Conservation (phyloP, 352 stramenopile genomes). For the Phytophthora pistaciae region DNA sequence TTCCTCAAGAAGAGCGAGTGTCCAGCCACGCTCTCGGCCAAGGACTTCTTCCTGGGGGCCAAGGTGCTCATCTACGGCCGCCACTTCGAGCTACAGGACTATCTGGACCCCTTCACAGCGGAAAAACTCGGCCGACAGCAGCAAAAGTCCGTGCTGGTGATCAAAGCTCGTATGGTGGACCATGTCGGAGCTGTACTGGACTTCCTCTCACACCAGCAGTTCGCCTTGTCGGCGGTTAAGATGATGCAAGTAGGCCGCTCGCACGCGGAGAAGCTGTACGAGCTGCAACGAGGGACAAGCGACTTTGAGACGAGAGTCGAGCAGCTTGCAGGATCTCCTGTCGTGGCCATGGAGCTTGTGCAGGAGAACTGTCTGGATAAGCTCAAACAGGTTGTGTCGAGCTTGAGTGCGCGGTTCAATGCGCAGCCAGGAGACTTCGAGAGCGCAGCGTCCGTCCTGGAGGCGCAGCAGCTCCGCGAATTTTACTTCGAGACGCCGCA, state of each 20-base stretch:
- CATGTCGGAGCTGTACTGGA: slow-evolving; percentile 63
- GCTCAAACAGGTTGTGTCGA: slow-evolving; percentile 61
- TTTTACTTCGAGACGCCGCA: slow-evolving; percentile 75
- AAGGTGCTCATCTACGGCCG: slow-evolving; percentile 86
- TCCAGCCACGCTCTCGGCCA: slow-evolving; percentile 59
- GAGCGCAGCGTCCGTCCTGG: slow-evolving; percentile 55
- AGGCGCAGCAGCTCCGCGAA: slow-evolving; percentile 62
- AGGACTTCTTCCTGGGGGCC: slow-evolving; percentile 87
- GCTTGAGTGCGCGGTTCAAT: slow-evolving; percentile 53
- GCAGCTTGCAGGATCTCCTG: slow-evolving; percentile 44
- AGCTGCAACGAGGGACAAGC: slow-evolving; percentile 43
- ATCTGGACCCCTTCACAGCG: slow-evolving; percentile 82
- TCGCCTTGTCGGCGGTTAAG: slow-evolving; percentile 82
- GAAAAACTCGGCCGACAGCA: slow-evolving; percentile 71
- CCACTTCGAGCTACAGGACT: slow-evolving; percentile 88
- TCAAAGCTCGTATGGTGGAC: slow-evolving; percentile 64
- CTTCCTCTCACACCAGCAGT: slow-evolving; percentile 73
- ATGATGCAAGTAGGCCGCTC: slow-evolving; percentile 61
- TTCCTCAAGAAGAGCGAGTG: slow-evolving; percentile 94
- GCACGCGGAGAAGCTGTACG: slow-evolving; percentile 67
- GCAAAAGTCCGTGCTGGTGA: slow-evolving; percentile 75
- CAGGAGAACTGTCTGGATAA: slow-evolving; percentile 75
- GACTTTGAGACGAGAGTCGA: slow-evolving; percentile 50
- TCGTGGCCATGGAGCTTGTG: slow-evolving; percentile 82
- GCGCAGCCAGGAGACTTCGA: slow-evolving; percentile 58